These are phyloP conservation scores for Quambalaria eucalypti DNA, from an alignment of 1,284 basidiomycete species.

Conservation along the genomic window DNA sequence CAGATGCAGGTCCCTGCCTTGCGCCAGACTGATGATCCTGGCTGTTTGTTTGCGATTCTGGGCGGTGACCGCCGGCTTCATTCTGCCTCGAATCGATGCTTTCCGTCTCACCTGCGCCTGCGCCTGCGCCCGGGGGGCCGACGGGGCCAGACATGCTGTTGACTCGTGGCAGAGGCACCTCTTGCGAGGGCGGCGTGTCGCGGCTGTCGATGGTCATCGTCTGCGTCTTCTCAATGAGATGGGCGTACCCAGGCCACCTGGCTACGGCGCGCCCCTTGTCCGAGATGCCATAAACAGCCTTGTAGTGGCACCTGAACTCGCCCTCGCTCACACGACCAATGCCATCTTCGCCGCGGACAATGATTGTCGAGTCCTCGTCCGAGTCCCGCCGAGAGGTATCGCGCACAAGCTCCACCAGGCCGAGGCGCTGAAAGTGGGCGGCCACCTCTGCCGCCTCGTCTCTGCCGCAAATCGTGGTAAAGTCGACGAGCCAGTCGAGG, in stretches of 20 bases:
- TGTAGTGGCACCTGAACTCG: conserved; percentile 88
- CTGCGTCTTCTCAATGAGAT: neutral
- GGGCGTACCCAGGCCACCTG: conserved; percentile 54
- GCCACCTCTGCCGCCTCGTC: conserved; percentile 96
- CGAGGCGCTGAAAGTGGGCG: conserved; percentile 93
- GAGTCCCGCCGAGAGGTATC: conserved; percentile 49
- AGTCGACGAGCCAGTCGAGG: conserved; percentile 94
- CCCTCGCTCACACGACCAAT: conserved; percentile 24
- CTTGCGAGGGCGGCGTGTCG: neutral
- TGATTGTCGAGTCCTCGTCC: conserved; percentile 26
- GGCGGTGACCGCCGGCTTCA: neutral
- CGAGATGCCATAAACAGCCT: conserved; percentile 86
- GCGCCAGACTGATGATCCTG: no score
- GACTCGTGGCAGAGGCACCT: no score
- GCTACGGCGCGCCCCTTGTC: conserved; percentile 77
- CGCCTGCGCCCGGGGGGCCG: neutral
- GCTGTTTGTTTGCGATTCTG: neutral
- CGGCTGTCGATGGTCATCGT: neutral
- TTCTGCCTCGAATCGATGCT: neutral
- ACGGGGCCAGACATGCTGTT: neutral
- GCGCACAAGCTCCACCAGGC: conserved; percentile 68
- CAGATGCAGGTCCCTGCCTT: neutral
- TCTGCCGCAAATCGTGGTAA: conserved; percentile 85
- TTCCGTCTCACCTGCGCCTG: neutral
- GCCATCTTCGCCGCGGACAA: conserved; percentile 33